Evolutionary conservation across 1,284 basidiomycete genomes (phyloP).

Genomic region (Trichosporon asahii): DNA sequence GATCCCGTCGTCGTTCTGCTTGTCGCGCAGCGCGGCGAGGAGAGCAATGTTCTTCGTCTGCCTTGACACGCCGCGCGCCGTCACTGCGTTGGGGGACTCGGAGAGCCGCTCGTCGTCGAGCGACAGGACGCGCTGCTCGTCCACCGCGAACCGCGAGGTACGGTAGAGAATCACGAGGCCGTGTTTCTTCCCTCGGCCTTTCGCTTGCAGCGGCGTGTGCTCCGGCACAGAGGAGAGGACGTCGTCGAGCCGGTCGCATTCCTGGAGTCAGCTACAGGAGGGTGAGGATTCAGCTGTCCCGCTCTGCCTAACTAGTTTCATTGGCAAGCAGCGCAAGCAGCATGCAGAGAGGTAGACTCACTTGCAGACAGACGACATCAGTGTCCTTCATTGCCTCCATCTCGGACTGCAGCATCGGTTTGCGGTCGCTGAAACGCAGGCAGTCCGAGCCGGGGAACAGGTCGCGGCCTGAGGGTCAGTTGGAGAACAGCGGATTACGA

Average conservation of each 20-base stretch:
- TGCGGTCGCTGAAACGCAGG: constrained; percentile 67
- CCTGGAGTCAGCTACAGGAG: constrained; percentile 33
- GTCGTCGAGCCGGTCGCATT: constrained; percentile 62
- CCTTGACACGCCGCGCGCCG: constrained; percentile 60
- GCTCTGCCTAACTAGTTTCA: not conserved
- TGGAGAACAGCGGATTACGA: not conserved
- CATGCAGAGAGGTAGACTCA: constrained; percentile 45
- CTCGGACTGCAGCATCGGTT: constrained; percentile 71
- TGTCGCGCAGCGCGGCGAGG: constrained; percentile 63
- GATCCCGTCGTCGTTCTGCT: constrained; percentile 53
- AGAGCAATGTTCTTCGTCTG: constrained; percentile 78
- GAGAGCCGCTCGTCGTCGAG: constrained; percentile 22
- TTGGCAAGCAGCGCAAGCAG: not conserved
- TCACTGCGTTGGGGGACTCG: constrained; percentile 2
- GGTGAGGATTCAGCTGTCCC: not conserved
- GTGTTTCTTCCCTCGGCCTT: constrained; percentile 70
- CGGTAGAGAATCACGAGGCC: constrained; percentile 77
- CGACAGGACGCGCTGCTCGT: constrained; percentile 33
- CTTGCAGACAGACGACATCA: constrained; percentile 81
- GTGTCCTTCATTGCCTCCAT: constrained; percentile 59
- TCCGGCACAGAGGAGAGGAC: constrained; percentile 59
- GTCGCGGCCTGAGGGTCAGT: constrained; percentile 62
- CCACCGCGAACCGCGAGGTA: constrained; percentile 55
- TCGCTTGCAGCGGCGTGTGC: constrained; percentile 59
- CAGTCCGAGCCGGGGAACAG: constrained; percentile 76